Percentiles rank a stretch among this genome's conserved stretches.
These are phyloP conservation scores for Circinella minor DNA, from an alignment of 371 early-diverging fungal genomes.

Conservation along the genomic window DNA sequence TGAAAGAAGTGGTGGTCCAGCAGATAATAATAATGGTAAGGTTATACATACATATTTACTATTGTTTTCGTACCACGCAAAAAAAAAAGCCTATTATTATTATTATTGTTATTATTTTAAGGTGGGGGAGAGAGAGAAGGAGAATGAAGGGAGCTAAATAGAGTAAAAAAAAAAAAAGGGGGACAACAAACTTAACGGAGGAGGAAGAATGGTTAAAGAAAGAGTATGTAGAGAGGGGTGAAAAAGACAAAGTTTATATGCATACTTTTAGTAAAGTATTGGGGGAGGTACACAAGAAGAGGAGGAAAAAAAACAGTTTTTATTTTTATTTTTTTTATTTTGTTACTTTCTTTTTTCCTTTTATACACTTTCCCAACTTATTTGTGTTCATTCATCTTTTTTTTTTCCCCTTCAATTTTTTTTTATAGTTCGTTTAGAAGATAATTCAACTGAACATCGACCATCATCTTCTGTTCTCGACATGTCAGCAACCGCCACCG, in stretches of 20 bases:
- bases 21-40: constrained; percentile 9
- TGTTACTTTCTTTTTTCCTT: not conserved
- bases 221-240: not conserved
- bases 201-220: not conserved
- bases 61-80: constrained; percentile 4
- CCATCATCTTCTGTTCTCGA: constrained; percentile 9
- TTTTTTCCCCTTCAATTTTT: not conserved
- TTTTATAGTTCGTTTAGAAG: constrained; percentile 12
- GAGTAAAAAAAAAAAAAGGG: too few species aligned
- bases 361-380: not conserved
- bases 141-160: too few species aligned
- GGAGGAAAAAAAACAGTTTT: not conserved
- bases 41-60: not conserved
- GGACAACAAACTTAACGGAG: too few species aligned
- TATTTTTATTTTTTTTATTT: not conserved
- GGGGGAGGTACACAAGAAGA: too few species aligned
- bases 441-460: constrained; percentile 1
- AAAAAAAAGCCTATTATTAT: too few species aligned
- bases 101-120: too few species aligned
- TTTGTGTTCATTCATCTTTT: constrained; percentile 2
- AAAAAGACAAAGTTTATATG: too few species aligned
- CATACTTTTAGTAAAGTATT: too few species aligned
- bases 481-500: constrained; percentile 7
- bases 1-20: constrained; percentile 10
- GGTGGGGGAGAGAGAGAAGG: too few species aligned